phyloP scores from a whole-genome alignment of 1,284 basidiomycete genomes.

The Calocybe gambosa region DNA sequence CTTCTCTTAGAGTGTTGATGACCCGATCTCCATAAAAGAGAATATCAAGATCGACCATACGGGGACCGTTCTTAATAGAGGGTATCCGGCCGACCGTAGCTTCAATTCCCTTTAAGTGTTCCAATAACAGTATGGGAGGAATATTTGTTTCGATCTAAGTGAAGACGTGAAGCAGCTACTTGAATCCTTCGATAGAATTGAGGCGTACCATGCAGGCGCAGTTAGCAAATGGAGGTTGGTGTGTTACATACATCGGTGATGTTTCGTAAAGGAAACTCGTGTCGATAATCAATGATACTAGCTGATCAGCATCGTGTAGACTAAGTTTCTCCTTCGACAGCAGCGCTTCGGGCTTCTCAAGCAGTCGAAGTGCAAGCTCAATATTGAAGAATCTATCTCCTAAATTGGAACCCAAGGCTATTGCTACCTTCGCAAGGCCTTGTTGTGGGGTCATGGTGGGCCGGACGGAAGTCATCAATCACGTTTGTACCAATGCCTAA shows the following conservation, averaged over 20 bases:
- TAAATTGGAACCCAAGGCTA: slow-evolving; percentile 89
- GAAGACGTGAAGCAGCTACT: neutral
- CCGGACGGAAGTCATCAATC: too few species aligned
- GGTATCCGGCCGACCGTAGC: slow-evolving; percentile 73
- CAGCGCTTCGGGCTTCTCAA: slow-evolving; percentile 40
- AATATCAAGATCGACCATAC: slow-evolving; percentile 90
- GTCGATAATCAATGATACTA: slow-evolving; percentile 47
- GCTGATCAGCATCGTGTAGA: slow-evolving; percentile 7
- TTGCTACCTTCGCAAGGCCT: slow-evolving; percentile 27
- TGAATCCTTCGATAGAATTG: neutral
- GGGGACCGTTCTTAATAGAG: slow-evolving; percentile 81
- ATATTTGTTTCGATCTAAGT: slow-evolving; percentile 73
- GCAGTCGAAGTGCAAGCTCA: slow-evolving; percentile 60
- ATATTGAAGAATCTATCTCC: slow-evolving; percentile 88
- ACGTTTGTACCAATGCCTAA: too few species aligned
- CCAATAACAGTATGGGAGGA: slow-evolving; percentile 56
- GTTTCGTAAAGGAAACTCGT: slow-evolving; percentile 95
- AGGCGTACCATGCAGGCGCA: slow-evolving; percentile 74
- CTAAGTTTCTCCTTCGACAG: slow-evolving; percentile 18
- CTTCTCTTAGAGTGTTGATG: slow-evolving; percentile 42
- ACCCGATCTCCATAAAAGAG: slow-evolving; percentile 68
- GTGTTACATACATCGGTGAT: slow-evolving; percentile 90
- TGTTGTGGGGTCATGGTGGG: too few species aligned
- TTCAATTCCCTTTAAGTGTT: slow-evolving; percentile 75
- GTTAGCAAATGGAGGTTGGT: slow-evolving; percentile 90